Evolutionary conservation across 495 filamentous ascomycete species (phyloP).

Genomic region (Penicillium bovifimosum): DNA sequence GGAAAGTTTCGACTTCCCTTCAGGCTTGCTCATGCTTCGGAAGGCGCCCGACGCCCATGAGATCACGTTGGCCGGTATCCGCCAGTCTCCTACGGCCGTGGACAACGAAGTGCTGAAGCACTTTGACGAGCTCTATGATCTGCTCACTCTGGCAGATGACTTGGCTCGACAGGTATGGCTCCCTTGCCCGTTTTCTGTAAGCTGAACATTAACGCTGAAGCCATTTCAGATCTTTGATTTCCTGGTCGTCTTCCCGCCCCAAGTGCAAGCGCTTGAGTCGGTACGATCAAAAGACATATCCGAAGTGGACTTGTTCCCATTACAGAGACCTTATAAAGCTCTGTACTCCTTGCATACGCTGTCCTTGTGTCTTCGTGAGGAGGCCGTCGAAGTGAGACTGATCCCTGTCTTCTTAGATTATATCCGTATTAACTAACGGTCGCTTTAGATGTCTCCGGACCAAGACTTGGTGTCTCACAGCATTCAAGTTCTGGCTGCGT

Average conservation of each 20-base stretch:
- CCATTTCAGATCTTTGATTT: conserved; percentile 64
- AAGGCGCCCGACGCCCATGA: conserved; percentile 39
- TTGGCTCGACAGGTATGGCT: conserved; percentile 58
- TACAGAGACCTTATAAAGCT: conserved; percentile 63
- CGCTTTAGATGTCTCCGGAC: conserved; percentile 26
- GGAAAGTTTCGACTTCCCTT: conserved; percentile 43
- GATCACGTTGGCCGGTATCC: conserved; percentile 18
- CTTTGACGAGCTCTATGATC: conserved; percentile 78
- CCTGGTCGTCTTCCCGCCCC: conserved; percentile 64
- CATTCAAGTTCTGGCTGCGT: conserved; percentile 35
- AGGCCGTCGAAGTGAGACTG: conserved; percentile 29
- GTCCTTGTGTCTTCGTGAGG: conserved; percentile 43
- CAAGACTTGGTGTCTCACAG: conserved; percentile 41
- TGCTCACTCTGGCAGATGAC: conserved; percentile 69
- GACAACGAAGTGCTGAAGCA: conserved; percentile 76
- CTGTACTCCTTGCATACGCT: conserved; percentile 70
- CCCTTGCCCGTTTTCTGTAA: not conserved
- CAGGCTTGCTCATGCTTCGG: conserved; percentile 56
- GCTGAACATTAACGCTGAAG: conserved; percentile 2
- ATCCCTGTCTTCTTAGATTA: conserved; percentile 5
- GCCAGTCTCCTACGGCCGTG: conserved; percentile 43
- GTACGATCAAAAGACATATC: conserved; percentile 50
- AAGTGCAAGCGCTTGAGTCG: conserved; percentile 53
- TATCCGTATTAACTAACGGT: not conserved
- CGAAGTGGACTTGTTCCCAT: conserved; percentile 58